Evolutionary conservation across 2,329 filamentous ascomycete species (phyloP), one percentile per base, ranked within the genome.

Genomic region (Fonsecaea pugnacius): DNA sequence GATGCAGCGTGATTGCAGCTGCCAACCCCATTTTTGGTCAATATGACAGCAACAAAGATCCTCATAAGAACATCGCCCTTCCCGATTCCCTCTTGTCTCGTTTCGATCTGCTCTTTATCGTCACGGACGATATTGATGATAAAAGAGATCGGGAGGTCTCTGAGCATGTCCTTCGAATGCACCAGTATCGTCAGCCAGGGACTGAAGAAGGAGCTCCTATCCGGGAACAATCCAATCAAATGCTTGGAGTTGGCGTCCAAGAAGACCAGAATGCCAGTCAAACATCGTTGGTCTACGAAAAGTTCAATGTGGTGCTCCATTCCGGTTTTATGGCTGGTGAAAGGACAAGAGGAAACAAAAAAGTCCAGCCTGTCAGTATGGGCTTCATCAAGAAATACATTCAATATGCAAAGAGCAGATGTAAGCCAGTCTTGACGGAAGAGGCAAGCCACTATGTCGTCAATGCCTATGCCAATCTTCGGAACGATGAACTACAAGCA

Each of bases 341-440:
- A 24, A 40, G 57, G 43, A 46, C n/a, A 58, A 58, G 91, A 43
- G 91, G 91, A 10, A 80, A 89, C 30, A 87, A 87, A 76, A 89
- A 90, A 69, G 91, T 99, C 14, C 67, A 63, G 16, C 70, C 70
- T 4, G 82, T 99, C 60, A 96, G 91, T 79, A 97, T 99, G 66
- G 91, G 93, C 0, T 99, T 99, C 79, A 92, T 99, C 83, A 99
- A 99, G 82, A 99, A 99, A 79, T 99, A 97, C 77, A 96, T 99
- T 52, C 95, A 99, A 75, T 99, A 99, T 77, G 92, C 95, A 69
- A 99, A 99, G 81, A 90, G 87, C 38, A 84, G 95, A 74, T 85
- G 96, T 73, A 96, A 92, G 84, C 95, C 95, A 0, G 82, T 96
- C 46, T 82, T 99, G 67, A 96, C 93, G 0, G 92, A 95, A 74